A percentile compares a stretch with the other conserved stretches of the same genome.
phyloP scores from a whole-genome alignment of 2,329 filamentous ascomycete species.

The Ophiostoma populinum region DNA sequence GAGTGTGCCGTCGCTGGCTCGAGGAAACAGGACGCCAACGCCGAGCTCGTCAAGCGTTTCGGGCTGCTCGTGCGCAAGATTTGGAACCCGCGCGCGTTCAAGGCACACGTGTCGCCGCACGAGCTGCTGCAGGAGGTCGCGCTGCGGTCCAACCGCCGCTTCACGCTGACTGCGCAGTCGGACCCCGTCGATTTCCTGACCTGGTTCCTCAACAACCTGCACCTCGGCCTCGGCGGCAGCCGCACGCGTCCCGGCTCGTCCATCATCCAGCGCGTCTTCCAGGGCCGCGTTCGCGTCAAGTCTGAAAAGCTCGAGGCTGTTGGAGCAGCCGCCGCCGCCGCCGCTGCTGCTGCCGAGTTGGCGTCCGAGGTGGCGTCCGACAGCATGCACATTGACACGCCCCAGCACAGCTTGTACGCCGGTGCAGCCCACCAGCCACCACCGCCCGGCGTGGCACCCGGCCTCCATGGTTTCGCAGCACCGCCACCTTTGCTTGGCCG shows the following conservation, averaged over 20 bases:
- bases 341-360: slow-evolving; percentile 5
- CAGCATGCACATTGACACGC: slow-evolving; percentile 9
- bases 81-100: slow-evolving; percentile 95
- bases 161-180: slow-evolving; percentile 76
- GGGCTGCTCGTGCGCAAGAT: slow-evolving; percentile 88
- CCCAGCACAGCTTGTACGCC: too few species aligned
- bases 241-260: slow-evolving; percentile 71
- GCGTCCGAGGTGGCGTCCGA: slow-evolving; percentile 4
- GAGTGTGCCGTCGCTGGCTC: slow-evolving; percentile 36
- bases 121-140: slow-evolving; percentile 92
- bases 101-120: slow-evolving; percentile 90
- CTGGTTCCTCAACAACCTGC: slow-evolving; percentile 95
- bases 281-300: slow-evolving; percentile 81
- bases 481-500: background rate
- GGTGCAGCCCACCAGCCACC: too few species aligned
- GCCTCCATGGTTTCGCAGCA: too few species aligned
- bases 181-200: slow-evolving; percentile 93
- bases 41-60: slow-evolving; percentile 76
- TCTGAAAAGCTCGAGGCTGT: slow-evolving; percentile 41
- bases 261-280: slow-evolving; percentile 84
- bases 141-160: slow-evolving; percentile 77
- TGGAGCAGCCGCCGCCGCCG: slow-evolving; percentile 8
- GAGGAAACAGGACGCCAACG: slow-evolving; percentile 26
- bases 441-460: too few species aligned
- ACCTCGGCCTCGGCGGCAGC: slow-evolving; percentile 77